Percentiles rank a stretch among this genome's conserved stretches.
These are phyloP conservation scores for Wickerhamomyces bisporus DNA, from an alignment of 805 yeast species.

Conservation along the genomic window DNA sequence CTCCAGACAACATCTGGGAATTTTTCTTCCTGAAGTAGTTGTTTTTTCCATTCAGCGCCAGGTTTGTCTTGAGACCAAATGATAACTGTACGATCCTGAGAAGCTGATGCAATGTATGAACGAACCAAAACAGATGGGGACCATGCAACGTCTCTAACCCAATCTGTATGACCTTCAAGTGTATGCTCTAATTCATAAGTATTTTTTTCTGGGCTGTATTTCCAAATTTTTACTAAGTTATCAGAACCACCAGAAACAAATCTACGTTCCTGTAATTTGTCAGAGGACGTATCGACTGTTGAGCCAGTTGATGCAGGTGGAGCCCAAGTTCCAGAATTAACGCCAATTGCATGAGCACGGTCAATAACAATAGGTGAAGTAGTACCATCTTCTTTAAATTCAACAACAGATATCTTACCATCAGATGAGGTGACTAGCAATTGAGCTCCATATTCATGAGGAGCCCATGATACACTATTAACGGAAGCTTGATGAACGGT, in stretches of 20 bases:
- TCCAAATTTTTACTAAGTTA: constrained; percentile 90
- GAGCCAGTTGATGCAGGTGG: constrained; percentile 42
- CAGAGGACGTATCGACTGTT: constrained; percentile 25
- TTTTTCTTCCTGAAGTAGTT: constrained; percentile 64
- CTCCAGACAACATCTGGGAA: constrained; percentile 99
- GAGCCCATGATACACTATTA: constrained; percentile 94
- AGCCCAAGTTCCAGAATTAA: constrained; percentile 94
- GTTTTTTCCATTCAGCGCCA: constrained; percentile 75
- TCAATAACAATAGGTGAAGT: constrained; percentile 48
- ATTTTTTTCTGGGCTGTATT: constrained; percentile 47
- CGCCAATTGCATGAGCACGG: constrained; percentile 88
- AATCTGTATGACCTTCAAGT: constrained; percentile 88
- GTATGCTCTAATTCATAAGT: constrained; percentile 69
- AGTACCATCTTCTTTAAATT: constrained; percentile 85
- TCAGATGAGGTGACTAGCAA: constrained; percentile 89
- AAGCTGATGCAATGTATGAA: constrained; percentile 91
- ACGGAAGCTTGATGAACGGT: constrained; percentile 90
- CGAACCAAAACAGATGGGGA: constrained; percentile 85
- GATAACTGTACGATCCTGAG: constrained; percentile 91
- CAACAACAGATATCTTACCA: constrained; percentile 86
- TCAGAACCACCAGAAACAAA: constrained; percentile 96
- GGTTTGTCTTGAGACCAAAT: constrained; percentile 86
- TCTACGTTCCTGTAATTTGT: constrained; percentile 50
- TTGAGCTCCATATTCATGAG: constrained; percentile 93
- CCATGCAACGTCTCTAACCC: constrained; percentile 99